A percentile compares a stretch with the other conserved stretches of the same genome.
These are phyloP conservation scores for Cladosporium sp. DNA, from an alignment of 2,329 filamentous ascomycete species.

Conservation along the genomic window DNA sequence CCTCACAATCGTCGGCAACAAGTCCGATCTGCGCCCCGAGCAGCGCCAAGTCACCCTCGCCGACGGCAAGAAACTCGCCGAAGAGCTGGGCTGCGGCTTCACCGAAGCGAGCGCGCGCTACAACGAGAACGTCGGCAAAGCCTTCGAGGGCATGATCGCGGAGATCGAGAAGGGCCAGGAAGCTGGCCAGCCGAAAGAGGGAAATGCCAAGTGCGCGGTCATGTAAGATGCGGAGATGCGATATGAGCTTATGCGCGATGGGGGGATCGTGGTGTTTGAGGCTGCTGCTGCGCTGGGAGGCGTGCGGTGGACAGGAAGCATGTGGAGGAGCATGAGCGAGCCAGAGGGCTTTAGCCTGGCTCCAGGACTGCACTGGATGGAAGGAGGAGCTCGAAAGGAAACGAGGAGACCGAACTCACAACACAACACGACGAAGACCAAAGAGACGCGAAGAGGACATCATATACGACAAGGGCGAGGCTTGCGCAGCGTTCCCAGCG, in stretches of 20 bases:
- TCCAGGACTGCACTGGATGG: background rate
- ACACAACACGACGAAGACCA: background rate
- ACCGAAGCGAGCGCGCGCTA: constrained; percentile 93
- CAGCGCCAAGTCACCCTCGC: constrained; percentile 87
- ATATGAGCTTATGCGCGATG: background rate
- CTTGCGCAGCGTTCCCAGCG: background rate
- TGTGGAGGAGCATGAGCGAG: background rate
- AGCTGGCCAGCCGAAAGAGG: constrained; percentile 81
- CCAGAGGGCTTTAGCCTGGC: no score
- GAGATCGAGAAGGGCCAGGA: constrained; percentile 88
- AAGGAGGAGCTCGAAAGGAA: background rate
- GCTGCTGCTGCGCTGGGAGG: background rate
- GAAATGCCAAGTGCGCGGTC: constrained; percentile 76
- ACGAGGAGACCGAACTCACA: background rate
- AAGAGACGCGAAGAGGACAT: background rate
- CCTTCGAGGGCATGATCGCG: constrained; percentile 90
- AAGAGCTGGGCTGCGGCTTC: constrained; percentile 89
- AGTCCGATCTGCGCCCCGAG: constrained; percentile 88
- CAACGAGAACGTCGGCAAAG: constrained; percentile 89
- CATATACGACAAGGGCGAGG: background rate
- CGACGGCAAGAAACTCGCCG: constrained; percentile 79
- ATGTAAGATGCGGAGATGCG: constrained; percentile 63
- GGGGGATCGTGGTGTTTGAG: background rate
- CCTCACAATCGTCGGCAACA: constrained; percentile 94
- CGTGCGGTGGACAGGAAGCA: background rate